Evolutionary conservation across 805 yeast species (phyloP).

Genomic region (Brettanomyces custersianus): DNA sequence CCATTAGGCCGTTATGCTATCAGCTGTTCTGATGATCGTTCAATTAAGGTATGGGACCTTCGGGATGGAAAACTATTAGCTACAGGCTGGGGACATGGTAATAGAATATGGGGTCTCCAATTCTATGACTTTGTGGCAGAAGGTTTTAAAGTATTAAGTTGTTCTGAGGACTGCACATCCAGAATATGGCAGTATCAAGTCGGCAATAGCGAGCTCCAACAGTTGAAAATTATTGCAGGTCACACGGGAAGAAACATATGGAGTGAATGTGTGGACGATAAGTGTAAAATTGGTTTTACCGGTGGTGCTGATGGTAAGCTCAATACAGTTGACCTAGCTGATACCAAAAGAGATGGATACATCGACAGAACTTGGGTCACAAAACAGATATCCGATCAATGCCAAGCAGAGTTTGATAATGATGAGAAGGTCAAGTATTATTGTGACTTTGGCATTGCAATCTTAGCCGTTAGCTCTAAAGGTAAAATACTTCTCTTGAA

Average conservation of each 20-base stretch:
- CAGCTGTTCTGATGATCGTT: conserved; percentile 91
- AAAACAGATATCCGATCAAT: conserved; percentile 23
- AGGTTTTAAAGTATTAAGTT: conserved; percentile 40
- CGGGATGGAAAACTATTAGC: conserved; percentile 49
- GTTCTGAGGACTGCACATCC: conserved; percentile 82
- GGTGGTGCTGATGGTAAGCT: conserved; percentile 94
- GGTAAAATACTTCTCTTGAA: conserved; percentile 41
- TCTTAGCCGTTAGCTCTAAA: conserved; percentile 47
- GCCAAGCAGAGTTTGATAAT: conserved; percentile 23
- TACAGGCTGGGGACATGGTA: conserved; percentile 94
- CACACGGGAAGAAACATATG: conserved; percentile 85
- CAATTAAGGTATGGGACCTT: conserved; percentile 69
- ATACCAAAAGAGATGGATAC: conserved; percentile 23
- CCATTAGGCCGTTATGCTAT: conserved; percentile 44
- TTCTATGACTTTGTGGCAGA: conserved; percentile 34
- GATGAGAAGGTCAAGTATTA: conserved; percentile 58
- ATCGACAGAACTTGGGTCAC: conserved; percentile 22
- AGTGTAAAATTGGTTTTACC: conserved; percentile 49
- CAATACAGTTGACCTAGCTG: conserved; percentile 47
- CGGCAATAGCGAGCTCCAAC: conserved; percentile 27
- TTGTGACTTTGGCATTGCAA: conserved; percentile 35
- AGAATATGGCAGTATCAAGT: conserved; percentile 58
- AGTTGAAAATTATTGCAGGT: conserved; percentile 45
- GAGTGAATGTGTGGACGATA: conserved; percentile 56
- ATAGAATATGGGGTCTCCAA: conserved; percentile 81